phyloP scores from a whole-genome alignment of 495 filamentous ascomycete species.

The Penicillium desertorum region DNA sequence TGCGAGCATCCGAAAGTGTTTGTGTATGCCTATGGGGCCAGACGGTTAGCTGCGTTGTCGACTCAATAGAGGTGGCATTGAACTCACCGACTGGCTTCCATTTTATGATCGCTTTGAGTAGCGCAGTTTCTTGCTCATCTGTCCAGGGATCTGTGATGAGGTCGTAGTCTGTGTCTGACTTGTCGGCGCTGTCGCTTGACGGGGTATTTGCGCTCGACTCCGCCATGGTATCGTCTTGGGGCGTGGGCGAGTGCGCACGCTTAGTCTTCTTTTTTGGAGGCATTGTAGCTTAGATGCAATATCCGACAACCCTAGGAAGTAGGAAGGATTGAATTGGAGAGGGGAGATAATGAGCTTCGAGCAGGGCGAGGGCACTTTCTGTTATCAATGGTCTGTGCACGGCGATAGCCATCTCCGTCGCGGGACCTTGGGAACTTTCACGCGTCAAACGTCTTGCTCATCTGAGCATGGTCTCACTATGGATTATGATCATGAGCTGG shows the following conservation, averaged over 20 bases:
- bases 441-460: conserved; percentile 17
- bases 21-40: conserved; percentile 76
- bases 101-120: conserved; percentile 85
- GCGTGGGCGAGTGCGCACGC: conserved; percentile 33
- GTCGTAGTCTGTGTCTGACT: conserved; percentile 41
- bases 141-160: conserved; percentile 78
- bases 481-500: conserved; percentile 49
- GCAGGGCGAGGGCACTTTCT: conserved; percentile 19
- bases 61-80: background rate
- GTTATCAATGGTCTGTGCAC: conserved; percentile 42
- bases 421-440: conserved; percentile 16
- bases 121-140: conserved; percentile 86
- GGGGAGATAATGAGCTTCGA: conserved; percentile 11
- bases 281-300: conserved; percentile 48
- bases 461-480: conserved; percentile 35
- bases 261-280: conserved; percentile 68
- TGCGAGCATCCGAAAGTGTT: conserved; percentile 92
- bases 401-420: conserved; percentile 22
- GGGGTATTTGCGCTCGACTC: conserved; percentile 39
- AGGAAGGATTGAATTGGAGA: background rate
- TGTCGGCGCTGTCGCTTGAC: conserved; percentile 33
- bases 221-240: conserved; percentile 40
- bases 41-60: background rate
- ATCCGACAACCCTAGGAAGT: background rate
- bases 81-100: conserved; percentile 90